Percentiles rank a stretch among this genome's conserved stretches.
Conservation (phyloP, 768 basidiomycete species). For the Pleurotus giganteus region DNA sequence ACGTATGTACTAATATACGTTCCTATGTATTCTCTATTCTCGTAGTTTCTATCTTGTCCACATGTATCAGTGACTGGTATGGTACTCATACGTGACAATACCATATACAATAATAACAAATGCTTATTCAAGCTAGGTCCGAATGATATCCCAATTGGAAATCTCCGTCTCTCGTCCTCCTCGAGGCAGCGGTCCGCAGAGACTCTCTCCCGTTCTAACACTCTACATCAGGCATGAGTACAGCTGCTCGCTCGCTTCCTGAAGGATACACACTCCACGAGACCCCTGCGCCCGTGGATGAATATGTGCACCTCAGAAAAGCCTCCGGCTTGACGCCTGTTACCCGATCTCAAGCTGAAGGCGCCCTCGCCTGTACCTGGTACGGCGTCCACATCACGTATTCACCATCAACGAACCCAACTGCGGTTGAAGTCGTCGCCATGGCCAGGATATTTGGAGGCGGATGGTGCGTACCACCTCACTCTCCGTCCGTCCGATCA, state of each 20-base stretch:
- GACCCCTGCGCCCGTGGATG: not conserved
- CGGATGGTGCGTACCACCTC: not conserved
- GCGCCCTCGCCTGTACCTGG: not conserved
- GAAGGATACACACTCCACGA: not conserved
- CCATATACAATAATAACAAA: no score
- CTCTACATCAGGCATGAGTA: not conserved
- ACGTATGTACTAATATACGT: no score
- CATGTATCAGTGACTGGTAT: no score
- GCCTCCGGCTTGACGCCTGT: not conserved
- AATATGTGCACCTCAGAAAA: not conserved
- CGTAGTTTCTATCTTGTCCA: no score
- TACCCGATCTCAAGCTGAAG: not conserved
- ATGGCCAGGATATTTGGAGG: not conserved
- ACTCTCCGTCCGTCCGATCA: not conserved
- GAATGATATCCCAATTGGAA: no score
- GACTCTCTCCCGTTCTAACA: no score
- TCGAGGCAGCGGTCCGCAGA: no score
- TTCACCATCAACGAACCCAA: not conserved
- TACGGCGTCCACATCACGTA: not conserved
- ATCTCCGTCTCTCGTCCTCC: no score
- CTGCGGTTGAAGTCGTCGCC: not conserved
- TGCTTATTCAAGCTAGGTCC: no score
- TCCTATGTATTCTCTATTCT: no score
- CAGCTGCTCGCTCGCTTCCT: not conserved
- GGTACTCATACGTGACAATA: no score